Evolutionary conservation across 306 rosid species (phyloP).

Genomic region (Cicer pinnatifidum): DNA sequence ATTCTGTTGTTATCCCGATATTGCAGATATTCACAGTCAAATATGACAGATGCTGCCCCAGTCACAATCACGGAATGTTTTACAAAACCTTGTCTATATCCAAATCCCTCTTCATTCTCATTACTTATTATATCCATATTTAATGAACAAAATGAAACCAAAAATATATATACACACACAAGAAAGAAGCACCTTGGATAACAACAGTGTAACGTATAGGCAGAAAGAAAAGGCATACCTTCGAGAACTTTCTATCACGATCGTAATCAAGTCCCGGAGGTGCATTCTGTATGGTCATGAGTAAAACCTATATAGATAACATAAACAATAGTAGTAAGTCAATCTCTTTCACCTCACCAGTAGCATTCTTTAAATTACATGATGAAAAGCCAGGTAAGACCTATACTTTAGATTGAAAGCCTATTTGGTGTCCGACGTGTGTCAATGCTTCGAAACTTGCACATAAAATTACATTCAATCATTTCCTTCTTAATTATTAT

Average conservation of each 20-base stretch:
- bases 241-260: conserved; percentile 93
- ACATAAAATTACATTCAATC: too few relatives aligned
- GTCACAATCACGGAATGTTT: neutral
- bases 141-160: conserved; percentile 24
- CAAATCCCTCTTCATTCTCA: conserved; percentile 1
- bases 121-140: conserved; percentile 13
- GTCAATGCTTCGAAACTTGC: too few relatives aligned
- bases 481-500: too few relatives aligned
- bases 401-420: too few relatives aligned
- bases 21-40: neutral
- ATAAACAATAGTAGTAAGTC: conserved; percentile 32
- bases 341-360: neutral
- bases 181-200: conserved; percentile 3
- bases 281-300: conserved; percentile 99
- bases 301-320: conserved; percentile 66
- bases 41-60: neutral
- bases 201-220: conserved; percentile 38
- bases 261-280: conserved; percentile 99
- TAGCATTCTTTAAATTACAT: neutral
- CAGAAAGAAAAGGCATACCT: conserved; percentile 93
- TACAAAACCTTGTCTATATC: neutral
- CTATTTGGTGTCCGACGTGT: too few relatives aligned
- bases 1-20: neutral
- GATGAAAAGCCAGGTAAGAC: neutral
- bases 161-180: neutral